Evolutionary conservation across 208 protist genomes (phyloP).

Genomic region (Acanthamoeba royreba): DNA sequence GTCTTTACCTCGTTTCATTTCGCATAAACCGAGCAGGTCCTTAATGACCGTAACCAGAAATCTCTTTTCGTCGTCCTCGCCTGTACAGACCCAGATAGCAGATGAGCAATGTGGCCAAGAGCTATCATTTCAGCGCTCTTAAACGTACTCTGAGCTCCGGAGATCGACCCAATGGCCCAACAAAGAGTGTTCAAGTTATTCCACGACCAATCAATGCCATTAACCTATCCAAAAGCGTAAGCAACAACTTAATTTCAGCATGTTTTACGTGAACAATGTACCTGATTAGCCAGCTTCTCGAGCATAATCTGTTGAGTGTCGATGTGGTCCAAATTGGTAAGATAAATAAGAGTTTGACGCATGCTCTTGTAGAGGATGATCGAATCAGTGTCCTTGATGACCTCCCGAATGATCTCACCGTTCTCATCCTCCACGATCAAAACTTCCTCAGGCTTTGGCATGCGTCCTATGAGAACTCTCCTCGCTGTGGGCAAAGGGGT

Average conservation of each 20-base stretch:
- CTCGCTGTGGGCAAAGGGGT: conserved; percentile 73
- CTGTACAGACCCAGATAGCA: conserved; percentile 9
- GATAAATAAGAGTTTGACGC: conserved; percentile 94
- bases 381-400: conserved; percentile 94
- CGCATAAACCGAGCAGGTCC: conserved; percentile 96
- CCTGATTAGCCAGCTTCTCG: conserved; percentile 76
- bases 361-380: conserved; percentile 97
- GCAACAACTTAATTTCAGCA: not conserved
- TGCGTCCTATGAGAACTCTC: conserved; percentile 92
- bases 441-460: conserved; percentile 99
- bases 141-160: conserved; percentile 86
- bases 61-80: conserved; percentile 93
- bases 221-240: conserved; percentile 57
- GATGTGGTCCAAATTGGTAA: conserved; percentile 93
- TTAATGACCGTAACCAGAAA: conserved; percentile 98
- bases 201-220: conserved; percentile 93
- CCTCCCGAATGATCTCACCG: conserved; percentile 95
- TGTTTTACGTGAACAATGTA: not conserved
- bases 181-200: conserved; percentile 97
- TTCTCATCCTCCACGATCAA: conserved; percentile 98
- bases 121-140: not conserved
- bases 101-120: not conserved
- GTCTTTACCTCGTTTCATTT: conserved; percentile 91
- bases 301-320: conserved; percentile 97
- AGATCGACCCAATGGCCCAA: conserved; percentile 98